Evolutionary conservation across 2,329 filamentous ascomycete genomes (phyloP).

Genomic region (Neophaeococcomyces aloes): DNA sequence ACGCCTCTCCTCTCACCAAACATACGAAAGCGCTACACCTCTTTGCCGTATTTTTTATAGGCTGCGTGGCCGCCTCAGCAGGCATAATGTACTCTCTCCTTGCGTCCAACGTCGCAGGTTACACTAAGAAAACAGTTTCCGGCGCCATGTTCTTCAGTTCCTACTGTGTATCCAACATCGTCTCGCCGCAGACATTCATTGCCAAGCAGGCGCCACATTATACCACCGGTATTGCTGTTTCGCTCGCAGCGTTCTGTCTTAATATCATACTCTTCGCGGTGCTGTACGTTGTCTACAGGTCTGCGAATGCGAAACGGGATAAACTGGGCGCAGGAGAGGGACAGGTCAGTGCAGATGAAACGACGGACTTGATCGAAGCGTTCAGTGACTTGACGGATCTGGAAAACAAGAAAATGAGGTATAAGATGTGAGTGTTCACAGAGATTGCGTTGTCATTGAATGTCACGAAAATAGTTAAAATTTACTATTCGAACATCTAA

Average conservation of each 20-base stretch:
- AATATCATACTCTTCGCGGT: background rate
- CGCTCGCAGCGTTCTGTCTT: background rate
- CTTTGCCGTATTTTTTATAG: background rate
- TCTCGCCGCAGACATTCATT: slow-evolving; percentile 28
- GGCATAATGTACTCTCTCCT: slow-evolving; percentile 1
- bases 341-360: background rate
- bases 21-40: background rate
- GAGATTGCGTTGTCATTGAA: no score
- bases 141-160: slow-evolving; percentile 14
- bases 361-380: background rate
- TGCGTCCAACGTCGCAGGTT: slow-evolving; percentile 15
- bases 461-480: no score
- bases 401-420: background rate
- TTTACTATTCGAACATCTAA: no score
- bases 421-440: no score
- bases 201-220: slow-evolving; percentile 24
- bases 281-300: background rate
- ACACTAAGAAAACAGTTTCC: slow-evolving; percentile 17
- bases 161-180: slow-evolving; percentile 21
- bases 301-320: background rate
- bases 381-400: background rate
- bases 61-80: background rate
- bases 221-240: slow-evolving; percentile 11
- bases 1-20: background rate
- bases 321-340: background rate